These are phyloP conservation scores for Elsinoe necatrix DNA, from an alignment of 2,329 filamentous ascomycete genomes.

Conservation along the genomic window DNA sequence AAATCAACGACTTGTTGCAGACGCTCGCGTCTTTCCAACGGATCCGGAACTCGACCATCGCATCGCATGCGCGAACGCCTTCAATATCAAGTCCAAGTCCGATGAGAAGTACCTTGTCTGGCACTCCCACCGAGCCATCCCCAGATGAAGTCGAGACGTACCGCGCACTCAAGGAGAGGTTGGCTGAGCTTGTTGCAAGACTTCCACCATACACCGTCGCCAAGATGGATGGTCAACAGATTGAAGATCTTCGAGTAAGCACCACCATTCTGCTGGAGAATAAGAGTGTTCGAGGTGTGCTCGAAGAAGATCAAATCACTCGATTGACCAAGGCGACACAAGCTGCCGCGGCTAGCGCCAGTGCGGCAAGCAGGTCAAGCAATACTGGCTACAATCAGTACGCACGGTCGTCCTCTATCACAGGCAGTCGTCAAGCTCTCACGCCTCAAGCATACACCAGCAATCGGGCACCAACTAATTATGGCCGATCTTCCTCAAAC, in stretches of 20 bases:
- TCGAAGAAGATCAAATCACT: conserved; percentile 69
- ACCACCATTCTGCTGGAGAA: conserved; percentile 66
- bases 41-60: conserved; percentile 64
- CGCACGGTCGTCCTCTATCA: conserved; percentile 3
- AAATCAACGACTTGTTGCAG: conserved; percentile 67
- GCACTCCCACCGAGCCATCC: conserved; percentile 58
- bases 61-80: conserved; percentile 30
- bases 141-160: conserved; percentile 54
- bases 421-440: not conserved
- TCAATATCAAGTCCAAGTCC: conserved; percentile 51
- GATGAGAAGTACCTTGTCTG: conserved; percentile 44
- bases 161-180: conserved; percentile 64
- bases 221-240: conserved; percentile 74
- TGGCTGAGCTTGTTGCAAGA: conserved; percentile 63
- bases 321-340: conserved; percentile 35
- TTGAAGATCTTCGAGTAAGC: conserved; percentile 76
- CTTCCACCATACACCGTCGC: conserved; percentile 79
- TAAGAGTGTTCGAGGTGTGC: conserved; percentile 65
- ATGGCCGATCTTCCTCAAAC: conserved; percentile 1
- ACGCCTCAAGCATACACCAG: conserved; percentile 5
- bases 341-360: conserved; percentile 25
- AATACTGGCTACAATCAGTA: conserved; percentile 11
- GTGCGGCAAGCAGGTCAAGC: conserved; percentile 22
- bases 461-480: not conserved
- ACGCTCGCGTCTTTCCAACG: conserved; percentile 70